These are phyloP conservation scores for Pseudozyma tsukubaensis DNA, from an alignment of 1,284 basidiomycete genomes.

Conservation along the genomic window DNA sequence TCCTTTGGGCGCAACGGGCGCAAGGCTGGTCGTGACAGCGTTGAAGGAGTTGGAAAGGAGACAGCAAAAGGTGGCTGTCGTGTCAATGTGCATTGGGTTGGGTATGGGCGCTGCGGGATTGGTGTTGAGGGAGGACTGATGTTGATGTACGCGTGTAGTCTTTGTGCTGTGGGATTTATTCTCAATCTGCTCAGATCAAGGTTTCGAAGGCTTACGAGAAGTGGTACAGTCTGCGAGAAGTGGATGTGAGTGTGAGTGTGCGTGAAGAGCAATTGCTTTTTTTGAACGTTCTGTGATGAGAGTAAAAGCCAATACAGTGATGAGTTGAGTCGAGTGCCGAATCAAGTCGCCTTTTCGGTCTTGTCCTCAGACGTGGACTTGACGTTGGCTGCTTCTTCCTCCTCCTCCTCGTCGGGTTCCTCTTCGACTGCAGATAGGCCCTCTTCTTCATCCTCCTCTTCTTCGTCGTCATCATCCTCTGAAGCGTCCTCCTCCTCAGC, in stretches of 20 bases:
- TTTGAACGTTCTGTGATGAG: background rate
- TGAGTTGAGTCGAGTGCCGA: background rate
- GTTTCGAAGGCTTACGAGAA: no score
- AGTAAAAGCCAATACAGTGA: background rate
- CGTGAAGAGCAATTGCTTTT: background rate
- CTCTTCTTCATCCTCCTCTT: slow-evolving; percentile 51
- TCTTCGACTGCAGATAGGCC: slow-evolving; percentile 48
- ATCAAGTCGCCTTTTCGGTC: background rate
- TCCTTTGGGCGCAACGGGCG: slow-evolving; percentile 88
- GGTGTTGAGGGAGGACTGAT: slow-evolving; percentile 74
- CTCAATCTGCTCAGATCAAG: no score
- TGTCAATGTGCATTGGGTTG: slow-evolving; percentile 80
- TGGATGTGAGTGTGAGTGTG: no score
- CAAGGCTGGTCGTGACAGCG: slow-evolving; percentile 86
- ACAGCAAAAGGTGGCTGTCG: slow-evolving; percentile 82
- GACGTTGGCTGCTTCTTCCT: slow-evolving; percentile 20
- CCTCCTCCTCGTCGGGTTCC: slow-evolving; percentile 36
- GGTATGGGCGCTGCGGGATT: slow-evolving; percentile 87
- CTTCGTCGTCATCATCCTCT: slow-evolving; percentile 28
- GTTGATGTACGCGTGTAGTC: no score
- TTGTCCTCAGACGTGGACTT: background rate
- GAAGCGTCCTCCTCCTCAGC: slow-evolving; percentile 50
- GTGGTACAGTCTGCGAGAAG: no score
- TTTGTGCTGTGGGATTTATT: no score
- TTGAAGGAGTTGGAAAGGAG: slow-evolving; percentile 82